phyloP scores from a whole-genome alignment of 2,329 filamentous ascomycete species.

The Xylariaceae sp. region DNA sequence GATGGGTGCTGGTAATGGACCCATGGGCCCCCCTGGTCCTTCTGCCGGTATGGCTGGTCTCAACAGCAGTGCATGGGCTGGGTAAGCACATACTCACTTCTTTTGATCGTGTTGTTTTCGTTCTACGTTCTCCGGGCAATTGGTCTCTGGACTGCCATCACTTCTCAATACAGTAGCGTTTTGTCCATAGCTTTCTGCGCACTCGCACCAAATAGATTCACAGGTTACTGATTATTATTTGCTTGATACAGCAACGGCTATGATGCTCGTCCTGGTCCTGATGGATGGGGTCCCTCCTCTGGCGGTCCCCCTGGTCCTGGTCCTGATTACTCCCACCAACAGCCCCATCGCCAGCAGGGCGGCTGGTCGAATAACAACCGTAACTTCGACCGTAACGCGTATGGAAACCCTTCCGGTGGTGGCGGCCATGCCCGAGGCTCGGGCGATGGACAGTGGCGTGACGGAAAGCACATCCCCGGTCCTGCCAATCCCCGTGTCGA shows the following conservation, averaged over 20 bases:
- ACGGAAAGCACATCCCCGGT: conserved; percentile 92
- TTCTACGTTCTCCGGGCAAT: background rate
- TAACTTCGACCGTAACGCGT: conserved; percentile 58
- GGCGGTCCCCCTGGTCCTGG: conserved; percentile 31
- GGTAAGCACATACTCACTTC: conserved; percentile 40
- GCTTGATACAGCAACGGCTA: conserved; percentile 39
- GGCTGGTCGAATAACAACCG: conserved; percentile 28
- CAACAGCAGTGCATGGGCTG: conserved; percentile 60
- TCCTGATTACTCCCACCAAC: conserved; percentile 29
- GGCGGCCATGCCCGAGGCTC: conserved; percentile 66
- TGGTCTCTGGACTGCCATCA: background rate
- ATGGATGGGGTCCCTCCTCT: conserved; percentile 32
- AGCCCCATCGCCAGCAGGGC: conserved; percentile 24
- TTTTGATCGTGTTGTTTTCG: background rate
- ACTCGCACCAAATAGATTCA: background rate
- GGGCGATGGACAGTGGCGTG: conserved; percentile 92
- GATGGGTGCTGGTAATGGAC: conserved; percentile 34
- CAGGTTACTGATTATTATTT: conserved; percentile 3
- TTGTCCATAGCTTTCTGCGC: conserved; percentile 1
- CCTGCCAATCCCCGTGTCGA: conserved; percentile 83
- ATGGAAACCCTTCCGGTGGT: conserved; percentile 46
- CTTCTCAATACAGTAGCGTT: too few species aligned
- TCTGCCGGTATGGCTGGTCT: conserved; percentile 44
- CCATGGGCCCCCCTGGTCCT: conserved; percentile 30
- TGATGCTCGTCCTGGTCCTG: conserved; percentile 35